Conservation (phyloP, 805 yeast species). For the Suhomyces kilbournensis region DNA sequence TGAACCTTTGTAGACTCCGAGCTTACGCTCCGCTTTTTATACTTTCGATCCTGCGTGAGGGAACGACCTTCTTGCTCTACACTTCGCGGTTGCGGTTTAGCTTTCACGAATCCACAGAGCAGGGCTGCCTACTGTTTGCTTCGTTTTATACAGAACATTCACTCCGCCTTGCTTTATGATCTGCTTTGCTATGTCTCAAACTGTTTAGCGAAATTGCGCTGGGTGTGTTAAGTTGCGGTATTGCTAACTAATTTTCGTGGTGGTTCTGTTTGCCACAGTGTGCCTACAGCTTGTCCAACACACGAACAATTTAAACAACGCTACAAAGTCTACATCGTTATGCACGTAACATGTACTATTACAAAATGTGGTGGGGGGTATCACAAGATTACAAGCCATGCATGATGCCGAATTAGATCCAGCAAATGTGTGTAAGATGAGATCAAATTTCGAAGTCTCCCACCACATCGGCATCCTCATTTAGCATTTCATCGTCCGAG, state of each 20-base stretch:
- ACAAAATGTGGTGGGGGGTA: not conserved
- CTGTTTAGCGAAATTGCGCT: not conserved
- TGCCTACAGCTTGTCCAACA: too few relatives aligned
- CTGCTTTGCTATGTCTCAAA: not conserved
- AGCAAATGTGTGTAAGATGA: not conserved
- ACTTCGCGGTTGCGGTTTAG: not conserved
- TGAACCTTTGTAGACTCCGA: not conserved
- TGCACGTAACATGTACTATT: not conserved
- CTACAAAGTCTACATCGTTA: not conserved
- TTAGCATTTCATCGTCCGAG: slow-evolving; percentile 15
- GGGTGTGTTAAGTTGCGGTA: not conserved
- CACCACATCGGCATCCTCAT: slow-evolving; percentile 29
- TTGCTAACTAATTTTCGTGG: not conserved
- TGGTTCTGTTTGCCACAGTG: not conserved
- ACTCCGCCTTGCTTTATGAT: not conserved
- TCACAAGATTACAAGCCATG: not conserved
- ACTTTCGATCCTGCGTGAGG: not conserved
- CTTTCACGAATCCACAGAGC: not conserved
- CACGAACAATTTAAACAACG: not conserved
- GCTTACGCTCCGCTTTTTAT: not conserved
- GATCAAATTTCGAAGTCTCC: slow-evolving; percentile 37
- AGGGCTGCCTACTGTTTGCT: not conserved
- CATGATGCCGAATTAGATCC: not conserved
- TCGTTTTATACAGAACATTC: not conserved
- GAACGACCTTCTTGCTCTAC: not conserved